Conservation (phyloP, 306 rosid genomes). For the Biancaea sappan region DNA sequence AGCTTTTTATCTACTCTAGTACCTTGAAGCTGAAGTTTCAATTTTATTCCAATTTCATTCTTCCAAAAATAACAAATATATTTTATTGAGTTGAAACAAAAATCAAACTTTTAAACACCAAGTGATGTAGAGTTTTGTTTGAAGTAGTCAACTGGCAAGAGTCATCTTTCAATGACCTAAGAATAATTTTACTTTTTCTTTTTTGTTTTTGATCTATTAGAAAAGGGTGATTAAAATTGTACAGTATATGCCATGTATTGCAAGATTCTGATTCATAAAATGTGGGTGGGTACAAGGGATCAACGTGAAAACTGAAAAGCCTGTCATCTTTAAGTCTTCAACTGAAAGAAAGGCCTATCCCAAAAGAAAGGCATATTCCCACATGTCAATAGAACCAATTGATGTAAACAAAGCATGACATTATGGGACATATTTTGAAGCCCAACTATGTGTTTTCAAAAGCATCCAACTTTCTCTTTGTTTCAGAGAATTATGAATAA, state of each 20-base stretch:
- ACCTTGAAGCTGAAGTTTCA: too few relatives aligned
- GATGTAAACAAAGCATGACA: background rate
- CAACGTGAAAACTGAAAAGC: conserved; percentile 5
- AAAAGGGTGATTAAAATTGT: background rate
- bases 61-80: background rate
- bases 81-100: background rate
- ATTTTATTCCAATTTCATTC: background rate
- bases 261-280: background rate
- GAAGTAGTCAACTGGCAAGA: background rate
- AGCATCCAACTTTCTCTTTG: background rate
- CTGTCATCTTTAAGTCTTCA: background rate
- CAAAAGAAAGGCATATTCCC: background rate
- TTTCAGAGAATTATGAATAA: background rate
- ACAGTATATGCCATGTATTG: background rate
- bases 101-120: background rate
- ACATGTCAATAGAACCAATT: background rate
- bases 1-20: too few relatives aligned
- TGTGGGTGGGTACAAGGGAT: background rate
- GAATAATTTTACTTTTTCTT: background rate
- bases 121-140: background rate
- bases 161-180: background rate
- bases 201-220: background rate
- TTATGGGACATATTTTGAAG: conserved; percentile 6
- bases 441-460: background rate
- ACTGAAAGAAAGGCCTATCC: background rate